A percentile compares a stretch with the other conserved stretches of the same genome.
These are phyloP conservation scores for Alternaria consortialis DNA, from an alignment of 2,329 filamentous ascomycete species.

Conservation along the genomic window DNA sequence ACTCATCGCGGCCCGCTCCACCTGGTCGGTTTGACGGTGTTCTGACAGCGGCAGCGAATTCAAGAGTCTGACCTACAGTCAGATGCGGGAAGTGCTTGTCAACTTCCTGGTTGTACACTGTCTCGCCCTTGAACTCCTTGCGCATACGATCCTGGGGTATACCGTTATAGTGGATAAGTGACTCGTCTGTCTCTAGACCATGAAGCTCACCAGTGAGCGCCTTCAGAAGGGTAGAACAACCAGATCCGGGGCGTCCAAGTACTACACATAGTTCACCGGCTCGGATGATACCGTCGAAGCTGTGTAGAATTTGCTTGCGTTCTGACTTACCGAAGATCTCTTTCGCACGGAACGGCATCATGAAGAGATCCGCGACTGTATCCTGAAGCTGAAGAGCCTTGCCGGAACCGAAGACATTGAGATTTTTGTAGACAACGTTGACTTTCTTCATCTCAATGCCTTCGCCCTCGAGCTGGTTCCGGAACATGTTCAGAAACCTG, in stretches of 20 bases:
- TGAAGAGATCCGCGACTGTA: constrained; percentile 68
- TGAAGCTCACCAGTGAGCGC: constrained; percentile 68
- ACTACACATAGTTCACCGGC: constrained; percentile 60
- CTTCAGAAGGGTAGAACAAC: constrained; percentile 72
- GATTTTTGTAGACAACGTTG: constrained; percentile 70
- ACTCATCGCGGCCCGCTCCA: constrained; percentile 54
- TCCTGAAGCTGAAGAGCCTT: constrained; percentile 73
- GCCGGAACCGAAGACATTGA: constrained; percentile 73
- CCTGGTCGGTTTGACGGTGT: constrained; percentile 56
- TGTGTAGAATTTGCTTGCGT: constrained; percentile 64
- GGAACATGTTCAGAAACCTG: constrained; percentile 61
- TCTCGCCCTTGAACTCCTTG: constrained; percentile 58
- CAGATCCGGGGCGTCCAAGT: constrained; percentile 62
- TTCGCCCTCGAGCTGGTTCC: constrained; percentile 63
- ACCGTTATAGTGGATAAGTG: constrained; percentile 70
- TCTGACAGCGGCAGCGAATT: constrained; percentile 64
- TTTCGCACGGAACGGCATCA: constrained; percentile 65
- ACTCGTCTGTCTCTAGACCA: constrained; percentile 64
- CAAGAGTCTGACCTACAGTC: constrained; percentile 65
- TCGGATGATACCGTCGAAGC: constrained; percentile 63
- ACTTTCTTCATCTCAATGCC: constrained; percentile 63
- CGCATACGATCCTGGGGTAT: constrained; percentile 54
- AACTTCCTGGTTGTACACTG: constrained; percentile 58
- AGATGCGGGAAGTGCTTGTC: constrained; percentile 66
- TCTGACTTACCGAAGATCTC: constrained; percentile 60